phyloP scores from a whole-genome alignment of 371 early-diverging fungal genomes.

The Lichtheimia ornata region DNA sequence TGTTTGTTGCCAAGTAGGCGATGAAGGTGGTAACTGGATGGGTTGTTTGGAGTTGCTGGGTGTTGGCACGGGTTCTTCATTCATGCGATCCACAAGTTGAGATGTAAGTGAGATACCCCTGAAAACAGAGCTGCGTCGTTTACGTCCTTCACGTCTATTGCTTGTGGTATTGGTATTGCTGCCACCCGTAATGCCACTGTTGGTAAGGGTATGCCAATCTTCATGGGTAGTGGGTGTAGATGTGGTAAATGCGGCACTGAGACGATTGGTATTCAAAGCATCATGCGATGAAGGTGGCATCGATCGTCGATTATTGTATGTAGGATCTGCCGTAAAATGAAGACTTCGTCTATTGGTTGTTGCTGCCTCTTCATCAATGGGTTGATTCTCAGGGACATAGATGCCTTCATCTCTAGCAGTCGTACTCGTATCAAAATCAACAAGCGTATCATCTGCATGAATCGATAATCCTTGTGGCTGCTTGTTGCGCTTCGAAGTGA shows the following conservation, averaged over 20 bases:
- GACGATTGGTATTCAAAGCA: background rate
- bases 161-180: slow-evolving; percentile 6
- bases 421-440: slow-evolving; percentile 4
- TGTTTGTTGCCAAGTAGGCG: slow-evolving; percentile 26
- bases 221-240: background rate
- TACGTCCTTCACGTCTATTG: slow-evolving; percentile 10
- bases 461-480: slow-evolving; percentile 10
- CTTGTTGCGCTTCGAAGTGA: slow-evolving; percentile 61
- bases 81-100: slow-evolving; percentile 42
- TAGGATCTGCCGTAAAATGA: slow-evolving; percentile 9
- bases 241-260: slow-evolving; percentile 6
- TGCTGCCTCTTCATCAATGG: slow-evolving; percentile 1
- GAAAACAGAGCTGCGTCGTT: slow-evolving; percentile 46
- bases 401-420: slow-evolving; percentile 9
- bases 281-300: background rate
- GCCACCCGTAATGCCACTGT: background rate
- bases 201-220: slow-evolving; percentile 6
- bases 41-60: slow-evolving; percentile 5
- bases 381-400: slow-evolving; percentile 7
- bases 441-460: slow-evolving; percentile 7
- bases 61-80: slow-evolving; percentile 20
- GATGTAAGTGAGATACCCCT: slow-evolving; percentile 51
- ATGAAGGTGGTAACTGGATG: slow-evolving; percentile 25
- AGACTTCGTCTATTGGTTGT: background rate
- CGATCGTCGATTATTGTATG: slow-evolving; percentile 6